These are phyloP conservation scores for Geum urbanum DNA, from an alignment of 306 rosid genomes.

Conservation along the genomic window DNA sequence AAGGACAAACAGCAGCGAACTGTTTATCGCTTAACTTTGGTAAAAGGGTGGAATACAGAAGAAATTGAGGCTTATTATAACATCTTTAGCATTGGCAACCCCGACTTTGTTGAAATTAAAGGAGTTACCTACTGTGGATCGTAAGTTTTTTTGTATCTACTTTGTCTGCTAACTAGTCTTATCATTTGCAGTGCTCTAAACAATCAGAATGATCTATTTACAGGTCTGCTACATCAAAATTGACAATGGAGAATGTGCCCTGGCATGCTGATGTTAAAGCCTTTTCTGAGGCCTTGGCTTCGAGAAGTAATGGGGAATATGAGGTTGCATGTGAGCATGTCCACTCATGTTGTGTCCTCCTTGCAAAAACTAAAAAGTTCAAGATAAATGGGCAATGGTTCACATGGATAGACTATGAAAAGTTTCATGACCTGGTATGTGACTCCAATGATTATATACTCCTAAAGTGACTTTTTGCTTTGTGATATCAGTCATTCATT, in stretches of 20 bases:
- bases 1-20: constrained; percentile 90
- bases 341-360: constrained; percentile 93
- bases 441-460: constrained; percentile 10
- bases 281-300: constrained; percentile 80
- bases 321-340: constrained; percentile 95
- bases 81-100: constrained; percentile 74
- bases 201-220: constrained; percentile 24
- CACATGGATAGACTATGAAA: constrained; percentile 96
- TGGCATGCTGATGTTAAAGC: constrained; percentile 96
- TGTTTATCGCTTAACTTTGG: constrained; percentile 90
- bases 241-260: constrained; percentile 99
- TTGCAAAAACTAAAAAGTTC: constrained; percentile 84
- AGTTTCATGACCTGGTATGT: constrained; percentile 85
- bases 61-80: constrained; percentile 82
- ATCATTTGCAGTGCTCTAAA: constrained; percentile 11
- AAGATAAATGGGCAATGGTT: constrained; percentile 81
- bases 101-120: constrained; percentile 94
- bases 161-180: constrained; percentile 4
- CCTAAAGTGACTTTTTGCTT: not conserved
- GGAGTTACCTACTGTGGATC: constrained; percentile 98
- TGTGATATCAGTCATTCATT: not conserved
- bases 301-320: constrained; percentile 73
- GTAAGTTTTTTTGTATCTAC: constrained; percentile 41
- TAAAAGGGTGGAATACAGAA: constrained; percentile 94
- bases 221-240: constrained; percentile 88